A percentile compares a stretch with the other conserved stretches of the same genome.
These are phyloP conservation scores for Carex kokanica DNA, from an alignment of 176 grass and related monocot genomes.

Conservation along the genomic window DNA sequence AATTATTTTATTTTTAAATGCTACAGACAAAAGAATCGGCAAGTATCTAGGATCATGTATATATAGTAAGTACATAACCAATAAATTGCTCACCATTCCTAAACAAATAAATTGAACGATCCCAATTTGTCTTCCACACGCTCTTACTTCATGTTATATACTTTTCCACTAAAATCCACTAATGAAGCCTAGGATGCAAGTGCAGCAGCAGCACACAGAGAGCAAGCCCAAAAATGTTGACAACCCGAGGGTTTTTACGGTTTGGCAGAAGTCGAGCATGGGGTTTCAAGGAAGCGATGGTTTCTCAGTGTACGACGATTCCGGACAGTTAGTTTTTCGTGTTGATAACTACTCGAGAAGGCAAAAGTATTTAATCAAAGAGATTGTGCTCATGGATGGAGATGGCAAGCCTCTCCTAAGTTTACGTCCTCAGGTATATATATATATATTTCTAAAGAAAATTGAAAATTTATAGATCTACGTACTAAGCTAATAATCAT, in stretches of 20 bases:
- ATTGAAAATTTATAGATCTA: too few species aligned
- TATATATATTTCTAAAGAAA: neutral
- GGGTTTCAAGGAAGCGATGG: slow-evolving; percentile 37
- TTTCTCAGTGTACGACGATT: slow-evolving; percentile 35
- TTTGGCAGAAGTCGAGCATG: slow-evolving; percentile 41
- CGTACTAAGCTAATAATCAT: neutral
- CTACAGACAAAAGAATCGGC: too few species aligned
- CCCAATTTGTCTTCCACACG: neutral
- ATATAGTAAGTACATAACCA: neutral
- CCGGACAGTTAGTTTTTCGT: slow-evolving; percentile 11
- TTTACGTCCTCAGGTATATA: slow-evolving; percentile 53
- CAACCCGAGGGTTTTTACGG: slow-evolving; percentile 25
- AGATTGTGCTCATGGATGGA: slow-evolving; percentile 75
- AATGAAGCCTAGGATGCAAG: neutral
- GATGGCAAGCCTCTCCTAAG: slow-evolving; percentile 39
- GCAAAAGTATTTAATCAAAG: slow-evolving; percentile 46
- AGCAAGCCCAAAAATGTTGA: neutral
- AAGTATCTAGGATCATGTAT: too few species aligned
- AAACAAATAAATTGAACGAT: neutral
- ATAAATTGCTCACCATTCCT: neutral
- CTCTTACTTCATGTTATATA: neutral
- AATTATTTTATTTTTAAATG: too few species aligned
- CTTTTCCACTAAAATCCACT: neutral
- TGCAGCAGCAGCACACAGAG: neutral
- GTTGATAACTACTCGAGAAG: slow-evolving; percentile 77